phyloP scores from a whole-genome alignment of 2,329 filamentous ascomycete genomes.

The Epichloe amarillans region DNA sequence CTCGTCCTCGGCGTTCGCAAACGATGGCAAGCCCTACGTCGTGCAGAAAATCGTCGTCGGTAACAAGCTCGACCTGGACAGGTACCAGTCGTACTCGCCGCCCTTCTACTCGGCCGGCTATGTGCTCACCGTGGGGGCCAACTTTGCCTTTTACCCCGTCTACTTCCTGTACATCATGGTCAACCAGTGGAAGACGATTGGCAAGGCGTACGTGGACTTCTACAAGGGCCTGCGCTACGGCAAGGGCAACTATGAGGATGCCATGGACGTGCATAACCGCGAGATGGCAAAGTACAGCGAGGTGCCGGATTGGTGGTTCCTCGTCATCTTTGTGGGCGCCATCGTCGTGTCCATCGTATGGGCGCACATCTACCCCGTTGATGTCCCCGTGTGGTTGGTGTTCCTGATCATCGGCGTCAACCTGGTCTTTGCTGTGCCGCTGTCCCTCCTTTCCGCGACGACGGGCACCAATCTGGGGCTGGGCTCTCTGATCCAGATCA shows the following conservation, averaged over 20 bases:
- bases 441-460: conserved; percentile 30
- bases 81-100: conserved; percentile 29
- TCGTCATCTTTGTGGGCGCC: conserved; percentile 22
- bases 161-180: conserved; percentile 30
- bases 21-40: conserved; percentile 24
- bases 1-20: conserved; percentile 27
- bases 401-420: conserved; percentile 27
- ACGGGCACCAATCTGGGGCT: conserved; percentile 30
- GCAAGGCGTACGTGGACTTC: conserved; percentile 24
- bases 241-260: conserved; percentile 26
- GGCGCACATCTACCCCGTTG: conserved; percentile 15
- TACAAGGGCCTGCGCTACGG: conserved; percentile 25
- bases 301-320: conserved; percentile 34
- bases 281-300: conserved; percentile 29
- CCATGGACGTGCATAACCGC: conserved; percentile 27
- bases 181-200: conserved; percentile 18
- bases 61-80: conserved; percentile 23
- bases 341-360: conserved; percentile 18
- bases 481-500: conserved; percentile 28
- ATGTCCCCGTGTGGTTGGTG: conserved; percentile 25
- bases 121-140: conserved; percentile 26
- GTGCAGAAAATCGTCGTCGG: conserved; percentile 22
- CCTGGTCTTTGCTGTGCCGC: conserved; percentile 28
- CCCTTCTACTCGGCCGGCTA: conserved; percentile 31
- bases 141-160: conserved; percentile 32